phyloP scores from a whole-genome alignment of 1,284 basidiomycete species.

The Thecaphora thlaspeos region DNA sequence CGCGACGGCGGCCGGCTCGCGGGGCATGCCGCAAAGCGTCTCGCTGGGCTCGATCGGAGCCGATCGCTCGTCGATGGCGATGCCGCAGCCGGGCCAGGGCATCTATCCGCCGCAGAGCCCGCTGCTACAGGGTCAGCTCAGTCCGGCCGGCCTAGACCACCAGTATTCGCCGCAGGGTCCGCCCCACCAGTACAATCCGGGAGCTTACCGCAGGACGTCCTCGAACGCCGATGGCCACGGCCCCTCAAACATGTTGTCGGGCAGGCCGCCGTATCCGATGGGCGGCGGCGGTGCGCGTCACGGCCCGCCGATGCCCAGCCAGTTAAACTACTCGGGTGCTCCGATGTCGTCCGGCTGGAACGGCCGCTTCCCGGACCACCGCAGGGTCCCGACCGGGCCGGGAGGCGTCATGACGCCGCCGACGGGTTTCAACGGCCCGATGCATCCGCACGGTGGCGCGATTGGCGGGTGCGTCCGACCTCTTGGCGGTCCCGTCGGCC shows the following conservation, averaged over 20 bases:
- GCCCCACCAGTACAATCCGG: slow-evolving; percentile 13
- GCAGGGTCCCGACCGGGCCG: slow-evolving; percentile 28
- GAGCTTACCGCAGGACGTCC: slow-evolving; percentile 16
- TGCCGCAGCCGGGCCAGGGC: slow-evolving; percentile 14
- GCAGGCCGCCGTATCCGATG: slow-evolving; percentile 20
- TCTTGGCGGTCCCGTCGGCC: neutral
- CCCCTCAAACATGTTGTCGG: slow-evolving; percentile 15
- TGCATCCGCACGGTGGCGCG: slow-evolving; percentile 13
- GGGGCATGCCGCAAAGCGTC: neutral
- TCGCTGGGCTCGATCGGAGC: neutral
- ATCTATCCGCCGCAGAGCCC: slow-evolving; percentile 27
- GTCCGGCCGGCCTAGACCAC: slow-evolving; percentile 6
- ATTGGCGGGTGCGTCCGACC: slow-evolving; percentile 9
- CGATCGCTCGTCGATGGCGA: slow-evolving; percentile 3
- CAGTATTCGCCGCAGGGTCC: slow-evolving; percentile 18
- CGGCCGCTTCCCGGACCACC: slow-evolving; percentile 28
- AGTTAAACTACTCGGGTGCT: slow-evolving; percentile 8
- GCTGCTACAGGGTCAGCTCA: slow-evolving; percentile 10
- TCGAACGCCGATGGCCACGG: slow-evolving; percentile 17
- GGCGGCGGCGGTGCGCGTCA: slow-evolving; percentile 14
- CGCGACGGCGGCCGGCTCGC: too few relatives aligned
- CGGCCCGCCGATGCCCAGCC: slow-evolving; percentile 14
- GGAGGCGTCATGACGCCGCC: slow-evolving; percentile 28
- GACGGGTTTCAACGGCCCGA: slow-evolving; percentile 11
- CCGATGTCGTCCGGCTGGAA: slow-evolving; percentile 28